Evolutionary conservation across 1,139 yeast species (phyloP).

Genomic region (Yamadazyma jaroonii): DNA sequence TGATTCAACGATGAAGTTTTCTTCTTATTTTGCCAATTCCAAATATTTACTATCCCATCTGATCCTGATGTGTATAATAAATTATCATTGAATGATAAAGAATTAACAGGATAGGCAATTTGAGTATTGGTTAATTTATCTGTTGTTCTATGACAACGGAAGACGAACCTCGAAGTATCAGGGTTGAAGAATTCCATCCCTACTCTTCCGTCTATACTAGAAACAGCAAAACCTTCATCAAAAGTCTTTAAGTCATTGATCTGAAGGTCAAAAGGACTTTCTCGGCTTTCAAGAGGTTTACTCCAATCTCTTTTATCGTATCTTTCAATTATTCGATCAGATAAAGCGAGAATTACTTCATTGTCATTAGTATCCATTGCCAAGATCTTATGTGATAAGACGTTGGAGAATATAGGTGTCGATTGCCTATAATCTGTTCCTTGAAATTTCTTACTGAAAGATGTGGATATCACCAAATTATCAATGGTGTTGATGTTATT

Average conservation of each 20-base stretch:
- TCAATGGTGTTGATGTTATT: conserved; percentile 21
- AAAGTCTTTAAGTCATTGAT: conserved; percentile 59
- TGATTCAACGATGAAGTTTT: conserved; percentile 58
- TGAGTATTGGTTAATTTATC: conserved; percentile 48
- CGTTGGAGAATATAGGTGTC: conserved; percentile 2
- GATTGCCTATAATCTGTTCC: conserved; percentile 17
- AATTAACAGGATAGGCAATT: conserved; percentile 74
- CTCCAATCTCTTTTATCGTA: conserved; percentile 53
- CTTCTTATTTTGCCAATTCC: conserved; percentile 70
- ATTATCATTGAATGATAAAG: conserved; percentile 52
- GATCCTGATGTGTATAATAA: conserved; percentile 76
- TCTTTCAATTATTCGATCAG: conserved; percentile 52
- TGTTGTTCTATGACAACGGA: conserved; percentile 69
- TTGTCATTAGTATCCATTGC: conserved; percentile 57
- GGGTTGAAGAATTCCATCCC: conserved; percentile 73
- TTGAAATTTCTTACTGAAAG: conserved; percentile 10
- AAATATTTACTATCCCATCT: conserved; percentile 70
- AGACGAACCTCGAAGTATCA: conserved; percentile 56
- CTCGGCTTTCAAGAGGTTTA: conserved; percentile 51
- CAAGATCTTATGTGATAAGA: conserved; percentile 44
- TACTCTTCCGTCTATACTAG: conserved; percentile 87
- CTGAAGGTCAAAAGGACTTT: conserved; percentile 73
- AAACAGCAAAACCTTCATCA: conserved; percentile 63
- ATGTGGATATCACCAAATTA: conserved; percentile 9
- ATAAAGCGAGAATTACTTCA: conserved; percentile 54